Base-by-base conservation (phyloP, 768 basidiomycete genomes). In the Hortiboletus flavorubellus region DNA sequence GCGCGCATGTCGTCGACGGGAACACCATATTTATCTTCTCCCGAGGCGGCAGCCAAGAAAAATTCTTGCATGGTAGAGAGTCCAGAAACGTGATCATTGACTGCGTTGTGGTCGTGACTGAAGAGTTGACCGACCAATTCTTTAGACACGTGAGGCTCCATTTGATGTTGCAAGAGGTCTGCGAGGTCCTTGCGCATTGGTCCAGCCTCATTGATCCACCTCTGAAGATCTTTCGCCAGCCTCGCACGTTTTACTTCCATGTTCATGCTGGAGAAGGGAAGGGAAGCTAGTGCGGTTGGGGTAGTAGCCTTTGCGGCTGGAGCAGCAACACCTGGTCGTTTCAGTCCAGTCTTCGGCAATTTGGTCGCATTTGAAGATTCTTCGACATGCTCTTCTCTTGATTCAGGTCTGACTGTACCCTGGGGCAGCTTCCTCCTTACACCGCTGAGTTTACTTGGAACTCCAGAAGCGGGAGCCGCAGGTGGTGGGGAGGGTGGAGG, bases 31-130 rank as follows among this genome's bases (percentile, higher is more conserved):
- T 74, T 76, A 41, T 88, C 82, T 31, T 84, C 82, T 18, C 80
- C 81, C 21, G 76, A 75, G 29, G 81, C 76, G 16, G 83, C 80
- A 46, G 74, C 75, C 47, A 81, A 69, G 71, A 85, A 94, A 66
- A 92, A 87, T 2, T 95, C 91, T 50, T 84, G 80, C 21, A 98
- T 77, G 46, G 75, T 78, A 7, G 80, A 76, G 49, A 98, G 72
- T 7, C 90, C 96, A n/a, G 77, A 76, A 50, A 96, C 80, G 64
- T 90, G 86, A 68, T 98, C 97, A 63, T 93, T 95, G 59, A 98
- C 87, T 7, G 94, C 92, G 60, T 89, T 91, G 69, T 98, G 97
- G 63, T 97, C 97, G 56, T 89, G 91, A 65, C 96, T 98, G 76
- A 98, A 99, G 30, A 99, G 77, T 30, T 83, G 83, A 5, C 81